Evolutionary conservation across 805 yeast genomes (phyloP).

Genomic region (Saccharomycopsis schoenii): DNA sequence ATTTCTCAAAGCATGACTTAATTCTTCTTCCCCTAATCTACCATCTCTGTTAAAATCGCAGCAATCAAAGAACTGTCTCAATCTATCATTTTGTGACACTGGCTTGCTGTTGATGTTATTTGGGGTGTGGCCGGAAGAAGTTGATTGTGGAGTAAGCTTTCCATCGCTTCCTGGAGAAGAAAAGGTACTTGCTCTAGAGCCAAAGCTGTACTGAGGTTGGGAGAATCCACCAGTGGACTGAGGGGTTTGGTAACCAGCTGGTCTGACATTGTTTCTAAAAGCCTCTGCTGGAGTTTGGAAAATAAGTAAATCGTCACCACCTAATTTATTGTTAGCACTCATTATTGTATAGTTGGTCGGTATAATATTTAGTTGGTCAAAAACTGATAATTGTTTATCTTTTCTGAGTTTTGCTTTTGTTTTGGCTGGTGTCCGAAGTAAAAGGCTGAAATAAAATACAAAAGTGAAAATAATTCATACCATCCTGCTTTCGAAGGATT

Average conservation of each 20-base stretch:
- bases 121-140: conserved; percentile 8
- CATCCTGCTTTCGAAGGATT: background rate
- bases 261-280: conserved; percentile 13
- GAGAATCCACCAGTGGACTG: conserved; percentile 16
- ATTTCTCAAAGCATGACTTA: conserved; percentile 18
- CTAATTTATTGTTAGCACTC: conserved; percentile 16
- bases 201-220: conserved; percentile 18
- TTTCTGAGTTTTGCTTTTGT: too few relatives aligned
- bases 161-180: conserved; percentile 14
- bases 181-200: conserved; percentile 8
- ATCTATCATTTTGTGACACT: conserved; percentile 15
- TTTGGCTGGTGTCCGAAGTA: too few relatives aligned
- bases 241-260: conserved; percentile 15
- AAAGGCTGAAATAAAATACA: too few relatives aligned
- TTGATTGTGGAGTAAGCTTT: conserved; percentile 16
- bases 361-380: too few relatives aligned
- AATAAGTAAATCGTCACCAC: conserved; percentile 18
- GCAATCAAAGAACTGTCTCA: conserved; percentile 18
- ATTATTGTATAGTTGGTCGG: background rate
- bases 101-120: conserved; percentile 8
- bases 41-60: conserved; percentile 19
- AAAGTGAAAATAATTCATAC: too few relatives aligned
- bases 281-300: conserved; percentile 20
- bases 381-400: too few relatives aligned
- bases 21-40: conserved; percentile 17